A percentile compares a stretch with the other conserved stretches of the same genome.
These are phyloP conservation scores for Metschnikowia colocasiae DNA, from an alignment of 805 yeast genomes.

Conservation along the genomic window DNA sequence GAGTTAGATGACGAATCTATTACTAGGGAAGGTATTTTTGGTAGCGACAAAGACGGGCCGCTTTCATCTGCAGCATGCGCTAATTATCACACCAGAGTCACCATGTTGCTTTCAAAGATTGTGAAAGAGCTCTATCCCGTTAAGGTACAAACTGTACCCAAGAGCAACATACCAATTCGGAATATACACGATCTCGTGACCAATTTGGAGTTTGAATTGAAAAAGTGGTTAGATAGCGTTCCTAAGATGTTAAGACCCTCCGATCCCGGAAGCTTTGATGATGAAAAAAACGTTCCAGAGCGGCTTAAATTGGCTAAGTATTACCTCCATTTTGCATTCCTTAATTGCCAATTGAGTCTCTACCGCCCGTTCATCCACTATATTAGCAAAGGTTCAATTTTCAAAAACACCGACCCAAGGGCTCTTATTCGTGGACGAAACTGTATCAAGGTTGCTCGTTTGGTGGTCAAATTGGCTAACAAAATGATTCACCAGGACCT, in stretches of 20 bases:
- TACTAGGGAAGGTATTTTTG: conserved; percentile 56
- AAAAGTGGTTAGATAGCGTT: conserved; percentile 65
- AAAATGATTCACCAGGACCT: conserved; percentile 71
- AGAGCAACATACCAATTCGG: conserved; percentile 17
- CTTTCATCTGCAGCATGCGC: conserved; percentile 76
- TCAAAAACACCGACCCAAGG: conserved; percentile 45
- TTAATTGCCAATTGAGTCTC: conserved; percentile 74
- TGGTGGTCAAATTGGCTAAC: conserved; percentile 75
- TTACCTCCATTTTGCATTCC: conserved; percentile 63
- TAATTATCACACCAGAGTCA: conserved; percentile 75
- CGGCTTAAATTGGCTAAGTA: conserved; percentile 71
- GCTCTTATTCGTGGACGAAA: conserved; percentile 73
- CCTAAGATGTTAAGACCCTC: conserved; percentile 74
- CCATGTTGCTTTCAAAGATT: conserved; percentile 66
- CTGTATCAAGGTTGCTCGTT: conserved; percentile 79
- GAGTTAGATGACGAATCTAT: conserved; percentile 87
- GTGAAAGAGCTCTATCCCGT: conserved; percentile 74
- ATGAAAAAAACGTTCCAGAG: conserved; percentile 36
- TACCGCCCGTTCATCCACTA: conserved; percentile 89
- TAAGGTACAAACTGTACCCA: conserved; percentile 34
- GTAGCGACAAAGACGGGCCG: conserved; percentile 46
- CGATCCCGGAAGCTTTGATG: conserved; percentile 43
- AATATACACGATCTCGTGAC: conserved; percentile 47
- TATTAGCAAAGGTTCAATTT: conserved; percentile 51
- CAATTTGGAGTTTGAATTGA: conserved; percentile 63